Percentiles rank a stretch among this genome's conserved stretches.
phyloP scores from a whole-genome alignment of 2,329 filamentous ascomycete genomes.

The Penicillium sp. region DNA sequence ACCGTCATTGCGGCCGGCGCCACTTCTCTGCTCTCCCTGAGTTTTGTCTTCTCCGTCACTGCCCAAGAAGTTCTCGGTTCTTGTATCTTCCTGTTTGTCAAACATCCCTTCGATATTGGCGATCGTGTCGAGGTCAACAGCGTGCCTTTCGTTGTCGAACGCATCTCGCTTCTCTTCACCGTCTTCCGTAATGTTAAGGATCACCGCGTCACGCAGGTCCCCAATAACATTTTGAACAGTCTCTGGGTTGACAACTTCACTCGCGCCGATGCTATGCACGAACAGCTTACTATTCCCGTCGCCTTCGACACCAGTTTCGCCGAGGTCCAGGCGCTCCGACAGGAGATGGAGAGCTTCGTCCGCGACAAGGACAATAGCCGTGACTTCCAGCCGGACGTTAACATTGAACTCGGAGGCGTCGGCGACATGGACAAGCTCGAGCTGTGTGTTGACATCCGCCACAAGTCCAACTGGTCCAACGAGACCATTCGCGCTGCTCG shows the following conservation, averaged over 20 bases:
- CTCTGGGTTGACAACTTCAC: conserved; percentile 95
- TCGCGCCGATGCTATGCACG: conserved; percentile 86
- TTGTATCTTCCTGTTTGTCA: conserved; percentile 97
- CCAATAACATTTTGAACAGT: conserved; percentile 87
- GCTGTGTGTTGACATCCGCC: conserved; percentile 76
- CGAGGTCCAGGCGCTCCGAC: conserved; percentile 78
- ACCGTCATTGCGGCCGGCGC: conserved; percentile 85
- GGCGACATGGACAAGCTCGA: conserved; percentile 84
- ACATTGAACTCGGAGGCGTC: conserved; percentile 72
- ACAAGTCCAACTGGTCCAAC: conserved; percentile 92
- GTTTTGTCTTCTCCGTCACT: conserved; percentile 90
- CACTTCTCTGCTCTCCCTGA: conserved; percentile 88
- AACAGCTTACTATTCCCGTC: conserved; percentile 73
- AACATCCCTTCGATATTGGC: conserved; percentile 94
- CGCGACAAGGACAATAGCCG: conserved; percentile 76
- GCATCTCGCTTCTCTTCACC: conserved; percentile 89
- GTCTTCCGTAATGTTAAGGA: conserved; percentile 81
- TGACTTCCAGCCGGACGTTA: conserved; percentile 83
- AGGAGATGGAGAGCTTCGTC: conserved; percentile 83
- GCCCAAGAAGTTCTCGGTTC: conserved; percentile 95
- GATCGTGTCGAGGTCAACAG: conserved; percentile 78
- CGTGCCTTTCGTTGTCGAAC: conserved; percentile 75
- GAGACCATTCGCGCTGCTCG: conserved; percentile 75
- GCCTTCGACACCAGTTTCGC: conserved; percentile 85
- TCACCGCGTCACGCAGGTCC: conserved; percentile 75